Conservation (phyloP, 2,329 filamentous ascomycete genomes). For the Pseudogymnoascus sp. region DNA sequence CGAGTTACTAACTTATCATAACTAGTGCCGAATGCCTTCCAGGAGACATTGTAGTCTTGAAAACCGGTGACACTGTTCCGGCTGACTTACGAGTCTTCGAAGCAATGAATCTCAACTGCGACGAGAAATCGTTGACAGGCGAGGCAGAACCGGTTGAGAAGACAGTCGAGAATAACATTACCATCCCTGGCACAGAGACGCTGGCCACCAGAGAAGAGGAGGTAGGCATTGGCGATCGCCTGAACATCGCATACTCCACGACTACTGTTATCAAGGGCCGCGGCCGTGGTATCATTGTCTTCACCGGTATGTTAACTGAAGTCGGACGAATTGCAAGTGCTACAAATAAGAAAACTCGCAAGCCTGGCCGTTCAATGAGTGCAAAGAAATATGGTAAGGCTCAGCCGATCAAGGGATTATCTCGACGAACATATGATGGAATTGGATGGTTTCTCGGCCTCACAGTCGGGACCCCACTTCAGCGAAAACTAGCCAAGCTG, state of each 20-base stretch:
- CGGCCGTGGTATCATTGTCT: conserved; percentile 44
- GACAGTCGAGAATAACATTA: conserved; percentile 42
- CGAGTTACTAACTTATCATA: conserved; percentile 32
- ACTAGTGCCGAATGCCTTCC: conserved; percentile 48
- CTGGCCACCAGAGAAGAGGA: conserved; percentile 32
- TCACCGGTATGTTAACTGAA: conserved; percentile 48
- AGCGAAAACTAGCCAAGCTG: conserved; percentile 56
- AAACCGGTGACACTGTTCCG: conserved; percentile 91
- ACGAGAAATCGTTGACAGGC: conserved; percentile 97
- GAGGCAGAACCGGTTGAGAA: conserved; percentile 94
- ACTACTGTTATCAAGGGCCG: conserved; percentile 47
- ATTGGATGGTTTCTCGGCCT: conserved; percentile 49
- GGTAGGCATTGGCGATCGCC: conserved; percentile 42
- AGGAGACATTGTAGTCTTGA: conserved; percentile 83
- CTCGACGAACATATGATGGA: conserved; percentile 38
- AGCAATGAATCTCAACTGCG: conserved; percentile 53
- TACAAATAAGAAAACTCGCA: conserved; percentile 43
- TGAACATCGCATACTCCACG: conserved; percentile 47
- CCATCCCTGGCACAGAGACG: conserved; percentile 20
- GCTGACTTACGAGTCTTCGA: conserved; percentile 62
- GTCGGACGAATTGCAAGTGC: conserved; percentile 46
- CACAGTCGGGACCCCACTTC: conserved; percentile 54
- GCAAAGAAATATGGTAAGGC: conserved; percentile 36
- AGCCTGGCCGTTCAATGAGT: conserved; percentile 38
- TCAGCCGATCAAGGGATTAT: conserved; percentile 40